Evolutionary conservation across 805 yeast genomes (phyloP).

Genomic region (Henningerozyma blattae): DNA sequence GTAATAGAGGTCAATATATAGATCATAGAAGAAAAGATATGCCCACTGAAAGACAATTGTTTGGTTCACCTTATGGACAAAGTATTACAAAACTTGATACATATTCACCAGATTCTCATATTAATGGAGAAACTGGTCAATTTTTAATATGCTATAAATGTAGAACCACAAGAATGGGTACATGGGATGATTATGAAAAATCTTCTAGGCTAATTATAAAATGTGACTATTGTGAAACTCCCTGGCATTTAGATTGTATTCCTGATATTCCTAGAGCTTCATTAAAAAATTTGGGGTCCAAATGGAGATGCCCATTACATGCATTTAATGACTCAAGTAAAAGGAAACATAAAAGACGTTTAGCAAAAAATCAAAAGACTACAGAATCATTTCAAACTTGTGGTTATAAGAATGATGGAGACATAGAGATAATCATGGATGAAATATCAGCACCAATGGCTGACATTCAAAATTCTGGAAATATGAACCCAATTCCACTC

Average conservation of each 20-base stretch:
- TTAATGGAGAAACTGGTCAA: constrained; percentile 47
- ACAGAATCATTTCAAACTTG: constrained; percentile 44
- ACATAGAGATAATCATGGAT: constrained; percentile 42
- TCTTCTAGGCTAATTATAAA: constrained; percentile 43
- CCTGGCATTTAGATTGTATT: constrained; percentile 87
- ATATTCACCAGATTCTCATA: constrained; percentile 48
- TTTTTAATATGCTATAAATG: constrained; percentile 69
- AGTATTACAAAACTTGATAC: constrained; percentile 21
- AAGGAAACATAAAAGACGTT: constrained; percentile 24
- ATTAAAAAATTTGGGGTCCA: constrained; percentile 59
- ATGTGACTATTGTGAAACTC: constrained; percentile 74
- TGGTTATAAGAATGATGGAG: constrained; percentile 42
- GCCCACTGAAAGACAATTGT: constrained; percentile 28
- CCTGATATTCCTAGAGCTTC: constrained; percentile 57
- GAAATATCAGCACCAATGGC: constrained; percentile 23
- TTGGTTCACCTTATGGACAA: constrained; percentile 34
- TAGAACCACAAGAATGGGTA: constrained; percentile 49
- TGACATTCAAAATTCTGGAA: constrained; percentile 5
- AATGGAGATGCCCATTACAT: constrained; percentile 92
- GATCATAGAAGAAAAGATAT: constrained; percentile 39
- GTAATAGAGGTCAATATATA: constrained; percentile 59
- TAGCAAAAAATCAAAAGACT: constrained; percentile 38
- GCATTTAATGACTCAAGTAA: constrained; percentile 26
- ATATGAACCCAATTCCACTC: constrained; percentile 14
- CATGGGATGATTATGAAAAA: constrained; percentile 28